Conservation (phyloP, 2,329 filamentous ascomycete genomes). For the Fusarium acutatum region DNA sequence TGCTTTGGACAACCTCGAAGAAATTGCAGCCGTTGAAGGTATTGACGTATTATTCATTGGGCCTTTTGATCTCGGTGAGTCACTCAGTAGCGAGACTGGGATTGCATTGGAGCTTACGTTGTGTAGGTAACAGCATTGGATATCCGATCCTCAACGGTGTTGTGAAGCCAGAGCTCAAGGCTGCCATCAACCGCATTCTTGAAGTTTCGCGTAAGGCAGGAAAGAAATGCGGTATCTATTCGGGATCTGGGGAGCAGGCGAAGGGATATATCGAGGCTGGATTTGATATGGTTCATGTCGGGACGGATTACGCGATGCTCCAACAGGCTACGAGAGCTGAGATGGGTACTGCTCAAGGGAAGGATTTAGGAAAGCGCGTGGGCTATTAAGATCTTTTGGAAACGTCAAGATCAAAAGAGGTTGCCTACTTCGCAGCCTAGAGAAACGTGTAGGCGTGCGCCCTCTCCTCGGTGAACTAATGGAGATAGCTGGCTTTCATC, state of each 20-base stretch:
- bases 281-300: slow-evolving; percentile 7
- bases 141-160: slow-evolving; percentile 6
- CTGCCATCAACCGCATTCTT: not conserved
- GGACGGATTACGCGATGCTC: not conserved
- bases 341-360: not conserved
- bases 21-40: not conserved
- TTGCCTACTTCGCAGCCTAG: not conserved
- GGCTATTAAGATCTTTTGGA: not conserved
- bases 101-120: not conserved
- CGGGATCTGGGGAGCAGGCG: not conserved
- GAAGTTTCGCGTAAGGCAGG: not conserved
- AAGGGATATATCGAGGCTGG: slow-evolving; percentile 2
- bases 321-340: not conserved
- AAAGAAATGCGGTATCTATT: slow-evolving; percentile 11
- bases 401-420: not conserved
- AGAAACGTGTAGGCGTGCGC: too few species aligned
- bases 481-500: not conserved
- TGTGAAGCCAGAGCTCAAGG: not conserved
- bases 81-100: fast-evolving
- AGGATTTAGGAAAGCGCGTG: not conserved
- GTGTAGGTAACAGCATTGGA: slow-evolving; percentile 1
- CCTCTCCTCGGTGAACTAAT: not conserved
- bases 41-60: slow-evolving; percentile 4
- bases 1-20: slow-evolving; percentile 1
- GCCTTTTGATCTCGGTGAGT: slow-evolving; percentile 2